Evolutionary conservation across 331 rosid species (phyloP).

Genomic region (Acacia pycnantha): DNA sequence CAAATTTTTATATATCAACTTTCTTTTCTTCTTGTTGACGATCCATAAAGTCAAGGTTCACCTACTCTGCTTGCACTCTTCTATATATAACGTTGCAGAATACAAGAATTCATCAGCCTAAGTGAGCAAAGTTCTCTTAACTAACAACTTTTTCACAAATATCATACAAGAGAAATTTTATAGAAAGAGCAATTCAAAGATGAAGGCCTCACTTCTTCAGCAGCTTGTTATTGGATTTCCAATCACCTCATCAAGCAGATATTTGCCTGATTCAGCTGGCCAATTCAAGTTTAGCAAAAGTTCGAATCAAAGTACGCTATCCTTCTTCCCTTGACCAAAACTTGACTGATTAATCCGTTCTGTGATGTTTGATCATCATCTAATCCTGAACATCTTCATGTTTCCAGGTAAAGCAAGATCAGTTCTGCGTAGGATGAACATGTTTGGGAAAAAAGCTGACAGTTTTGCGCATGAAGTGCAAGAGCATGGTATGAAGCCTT

Average conservation of each 20-base stretch:
- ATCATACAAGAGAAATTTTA: not conserved
- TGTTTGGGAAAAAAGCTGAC: constrained; percentile 42
- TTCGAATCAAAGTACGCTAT: constrained; percentile 29
- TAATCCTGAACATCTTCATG: not conserved
- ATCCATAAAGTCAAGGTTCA: constrained; percentile 23
- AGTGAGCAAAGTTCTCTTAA: not conserved
- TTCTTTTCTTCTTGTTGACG: not conserved
- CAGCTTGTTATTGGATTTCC: constrained; percentile 44
- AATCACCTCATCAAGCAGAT: constrained; percentile 27
- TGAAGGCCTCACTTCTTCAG: constrained; percentile 40
- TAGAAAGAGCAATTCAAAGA: constrained; percentile 16
- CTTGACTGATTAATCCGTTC: not conserved
- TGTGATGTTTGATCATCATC: not conserved
- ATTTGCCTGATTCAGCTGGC: constrained; percentile 32
- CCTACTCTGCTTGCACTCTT: not conserved
- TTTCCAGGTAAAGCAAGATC: constrained; percentile 39
- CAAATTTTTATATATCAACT: not conserved
- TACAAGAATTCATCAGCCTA: constrained; percentile 13
- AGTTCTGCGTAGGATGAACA: constrained; percentile 39
- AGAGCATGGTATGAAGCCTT: constrained; percentile 34
- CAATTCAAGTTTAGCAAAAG: constrained; percentile 4
- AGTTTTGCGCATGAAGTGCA: constrained; percentile 43
- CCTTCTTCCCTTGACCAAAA: not conserved
- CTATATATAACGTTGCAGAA: constrained; percentile 31
- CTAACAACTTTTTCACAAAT: not conserved